Base-by-base conservation (phyloP, 164 flowering plant species). In the Berberis vulgaris region DNA sequence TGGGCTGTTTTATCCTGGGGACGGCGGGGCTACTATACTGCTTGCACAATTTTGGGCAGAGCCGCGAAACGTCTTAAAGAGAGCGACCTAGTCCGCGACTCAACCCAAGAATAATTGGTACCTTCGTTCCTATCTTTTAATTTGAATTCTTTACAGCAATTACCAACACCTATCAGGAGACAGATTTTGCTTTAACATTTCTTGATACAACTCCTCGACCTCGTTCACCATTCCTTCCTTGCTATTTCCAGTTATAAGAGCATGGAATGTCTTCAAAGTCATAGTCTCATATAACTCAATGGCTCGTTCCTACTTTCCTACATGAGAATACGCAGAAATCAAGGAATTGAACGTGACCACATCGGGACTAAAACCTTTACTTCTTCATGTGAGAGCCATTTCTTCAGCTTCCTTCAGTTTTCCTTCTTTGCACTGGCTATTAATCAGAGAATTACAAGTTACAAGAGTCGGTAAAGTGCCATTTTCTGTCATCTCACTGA, bases 201-300 rank as follows among this genome's bases (percentile, higher is more conserved):
- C 26, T 26, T 26, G 26, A 26, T 26, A 26, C 26, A 26, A 26
- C 26, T 26, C 26, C 26, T 26, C 26, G 26, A 26, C 26, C 26
- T 26, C 26, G 26, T 26, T 26, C 26, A 0, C 26, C 26, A 26
- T 26, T 60, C 52, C 63, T 45, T 44, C 10, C 10, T 60, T 44
- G 62, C 50, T 6, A 44, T 13, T 1, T 1, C 52, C 50, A 10
- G 26, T 6, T 45, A 60, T 26, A n/a, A 60, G 63, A 45, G 63
- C 6, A 45, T 44, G 63, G 38, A 45, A 60, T 44, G 63, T 60
- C 13, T 43, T 1, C 63, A 45, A 60, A 40, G 52, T 45, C 52
- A 60, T 60, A 7, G 63, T 45, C 45, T 60, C 50, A 45, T 60
- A 60, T 26, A 44, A 40, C 8, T 60, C 63, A 49, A 60, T 43